Conservation (phyloP, 2,329 filamentous ascomycete species). For the Chrysoporthe austroafricana region DNA sequence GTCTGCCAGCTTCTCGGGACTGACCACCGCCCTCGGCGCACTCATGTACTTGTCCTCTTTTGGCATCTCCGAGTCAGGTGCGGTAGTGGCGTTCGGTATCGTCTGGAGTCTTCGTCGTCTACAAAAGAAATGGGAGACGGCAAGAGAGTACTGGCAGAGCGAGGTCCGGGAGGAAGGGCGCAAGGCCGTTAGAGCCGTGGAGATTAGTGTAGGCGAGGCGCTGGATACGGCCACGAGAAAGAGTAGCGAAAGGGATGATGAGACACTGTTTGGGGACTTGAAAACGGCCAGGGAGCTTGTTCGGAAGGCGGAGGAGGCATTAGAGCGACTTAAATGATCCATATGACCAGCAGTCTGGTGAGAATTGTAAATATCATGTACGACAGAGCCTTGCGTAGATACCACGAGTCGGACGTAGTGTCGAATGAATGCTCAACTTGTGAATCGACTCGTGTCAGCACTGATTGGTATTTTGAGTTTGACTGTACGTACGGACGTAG, state of each 20-base stretch:
- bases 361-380: constrained; percentile 30
- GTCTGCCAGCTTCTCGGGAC: constrained; percentile 71
- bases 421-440: constrained; percentile 9
- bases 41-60: constrained; percentile 61
- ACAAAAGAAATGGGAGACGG: constrained; percentile 66
- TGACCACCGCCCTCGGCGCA: constrained; percentile 58
- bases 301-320: constrained; percentile 52
- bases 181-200: constrained; percentile 62
- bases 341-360: not conserved
- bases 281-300: constrained; percentile 50
- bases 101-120: constrained; percentile 62
- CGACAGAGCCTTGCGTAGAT: constrained; percentile 28
- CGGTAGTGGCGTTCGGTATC: constrained; percentile 63
- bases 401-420: constrained; percentile 3
- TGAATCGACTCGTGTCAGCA: constrained; percentile 22
- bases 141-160: constrained; percentile 64
- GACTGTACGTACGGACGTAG: constrained; percentile 29
- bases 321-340: constrained; percentile 50
- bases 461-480: constrained; percentile 26
- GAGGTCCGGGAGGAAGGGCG: constrained; percentile 70
- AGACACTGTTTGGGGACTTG: constrained; percentile 40
- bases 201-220: constrained; percentile 54
- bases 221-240: constrained; percentile 40
- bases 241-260: constrained; percentile 31
- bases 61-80: constrained; percentile 64